Evolutionary conservation across 2,329 filamentous ascomycete species (phyloP).

Genomic region (Didymella exigua): DNA sequence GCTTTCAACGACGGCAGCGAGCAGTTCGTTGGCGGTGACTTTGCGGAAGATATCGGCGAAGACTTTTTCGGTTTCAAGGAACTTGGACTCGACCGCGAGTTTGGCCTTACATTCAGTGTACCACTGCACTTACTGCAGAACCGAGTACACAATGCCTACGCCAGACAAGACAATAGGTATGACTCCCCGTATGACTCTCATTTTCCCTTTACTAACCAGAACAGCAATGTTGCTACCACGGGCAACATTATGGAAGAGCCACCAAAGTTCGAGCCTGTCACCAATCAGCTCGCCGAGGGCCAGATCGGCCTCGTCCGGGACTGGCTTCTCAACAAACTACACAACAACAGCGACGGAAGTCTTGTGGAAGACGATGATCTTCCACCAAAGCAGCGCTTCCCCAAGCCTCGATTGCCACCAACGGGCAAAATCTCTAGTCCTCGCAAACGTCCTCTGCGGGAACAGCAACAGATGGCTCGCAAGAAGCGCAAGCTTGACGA

Average conservation of each 20-base stretch:
- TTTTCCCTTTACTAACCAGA: slow-evolving; percentile 25
- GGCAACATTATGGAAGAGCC: slow-evolving; percentile 70
- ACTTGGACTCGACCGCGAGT: slow-evolving; percentile 87
- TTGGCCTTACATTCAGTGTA: slow-evolving; percentile 87
- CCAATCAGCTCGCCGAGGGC: slow-evolving; percentile 73
- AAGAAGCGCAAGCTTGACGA: slow-evolving; percentile 78
- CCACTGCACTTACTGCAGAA: slow-evolving; percentile 93
- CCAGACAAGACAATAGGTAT: slow-evolving; percentile 71
- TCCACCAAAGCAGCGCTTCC: slow-evolving; percentile 83
- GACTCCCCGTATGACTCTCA: slow-evolving; percentile 24
- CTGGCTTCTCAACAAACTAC: slow-evolving; percentile 89
- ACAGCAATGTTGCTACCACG: slow-evolving; percentile 64
- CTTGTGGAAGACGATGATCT: slow-evolving; percentile 94
- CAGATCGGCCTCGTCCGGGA: slow-evolving; percentile 88
- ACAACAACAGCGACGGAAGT: slow-evolving; percentile 79
- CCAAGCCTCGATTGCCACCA: slow-evolving; percentile 66
- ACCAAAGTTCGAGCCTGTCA: slow-evolving; percentile 75
- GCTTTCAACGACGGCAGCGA: slow-evolving; percentile 97
- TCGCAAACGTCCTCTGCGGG: slow-evolving; percentile 79
- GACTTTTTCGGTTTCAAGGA: slow-evolving; percentile 99
- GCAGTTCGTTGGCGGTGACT: slow-evolving; percentile 94
- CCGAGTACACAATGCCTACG: slow-evolving; percentile 82
- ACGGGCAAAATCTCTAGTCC: slow-evolving; percentile 87
- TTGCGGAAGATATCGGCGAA: slow-evolving; percentile 95
- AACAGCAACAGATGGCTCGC: slow-evolving; percentile 82